Conservation (phyloP, 2,329 filamentous ascomycete genomes). For the Penicillium fuscoglaucum region DNA sequence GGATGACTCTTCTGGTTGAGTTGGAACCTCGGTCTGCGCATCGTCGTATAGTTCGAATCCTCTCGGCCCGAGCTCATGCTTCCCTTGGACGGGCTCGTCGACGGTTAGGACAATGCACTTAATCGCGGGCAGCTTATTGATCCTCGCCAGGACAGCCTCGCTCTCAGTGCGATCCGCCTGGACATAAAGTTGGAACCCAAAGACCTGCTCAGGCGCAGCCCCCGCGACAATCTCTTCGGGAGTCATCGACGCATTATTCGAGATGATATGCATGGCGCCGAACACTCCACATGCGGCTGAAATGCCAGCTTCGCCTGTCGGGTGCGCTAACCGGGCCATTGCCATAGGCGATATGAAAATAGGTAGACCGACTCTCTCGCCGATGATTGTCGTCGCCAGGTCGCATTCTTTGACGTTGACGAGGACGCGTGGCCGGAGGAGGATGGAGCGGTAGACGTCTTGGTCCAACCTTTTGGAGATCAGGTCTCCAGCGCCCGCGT, state of each 20-base stretch:
- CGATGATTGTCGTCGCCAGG: not conserved
- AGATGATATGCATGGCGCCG: not conserved
- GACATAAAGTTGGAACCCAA: not conserved
- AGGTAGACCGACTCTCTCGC: not conserved
- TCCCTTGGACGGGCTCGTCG: not conserved
- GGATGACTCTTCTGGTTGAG: not conserved
- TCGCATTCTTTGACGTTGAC: not conserved
- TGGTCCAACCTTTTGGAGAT: not conserved
- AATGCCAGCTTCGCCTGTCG: not conserved
- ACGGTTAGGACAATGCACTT: not conserved
- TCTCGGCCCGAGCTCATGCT: not conserved
- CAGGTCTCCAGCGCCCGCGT: not conserved
- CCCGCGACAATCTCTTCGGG: not conserved
- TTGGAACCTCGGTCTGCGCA: not conserved
- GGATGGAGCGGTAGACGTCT: not conserved
- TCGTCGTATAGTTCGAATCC: not conserved
- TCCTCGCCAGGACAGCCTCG: not conserved
- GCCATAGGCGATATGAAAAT: not conserved
- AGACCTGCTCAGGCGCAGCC: not conserved
- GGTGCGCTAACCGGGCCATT: not conserved
- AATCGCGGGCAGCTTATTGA: not conserved
- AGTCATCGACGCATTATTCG: not conserved
- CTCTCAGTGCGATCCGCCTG: not conserved
- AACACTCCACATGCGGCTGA: not conserved
- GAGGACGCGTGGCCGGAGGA: not conserved